phyloP scores from a whole-genome alignment of 331 rosid genomes.

The Pyrus hybrid region DNA sequence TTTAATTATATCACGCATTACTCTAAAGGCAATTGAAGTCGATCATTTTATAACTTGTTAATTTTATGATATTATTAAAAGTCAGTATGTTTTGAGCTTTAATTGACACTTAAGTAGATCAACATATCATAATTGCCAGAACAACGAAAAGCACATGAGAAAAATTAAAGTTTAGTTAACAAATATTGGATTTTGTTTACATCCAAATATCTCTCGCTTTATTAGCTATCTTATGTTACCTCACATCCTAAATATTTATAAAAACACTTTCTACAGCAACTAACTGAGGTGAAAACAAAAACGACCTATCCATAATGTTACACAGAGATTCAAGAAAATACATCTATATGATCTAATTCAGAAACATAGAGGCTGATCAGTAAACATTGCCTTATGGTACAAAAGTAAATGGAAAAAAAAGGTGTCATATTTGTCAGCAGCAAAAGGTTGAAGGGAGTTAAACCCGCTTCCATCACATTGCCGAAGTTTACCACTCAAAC shows the following conservation, averaged over 20 bases:
- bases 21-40: no score
- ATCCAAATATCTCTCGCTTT: conserved; percentile 26
- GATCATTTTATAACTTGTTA: background rate
- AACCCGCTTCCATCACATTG: conserved; percentile 13
- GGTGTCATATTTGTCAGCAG: conserved; percentile 17
- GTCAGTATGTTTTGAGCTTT: background rate
- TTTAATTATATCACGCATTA: no score
- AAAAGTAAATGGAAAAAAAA: background rate
- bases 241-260: no score
- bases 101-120: background rate
- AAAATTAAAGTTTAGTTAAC: conserved; percentile 14
- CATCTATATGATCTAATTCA: conserved; percentile 20
- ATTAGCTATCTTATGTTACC: conserved; percentile 20
- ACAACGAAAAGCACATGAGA: background rate
- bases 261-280: conserved; percentile 24
- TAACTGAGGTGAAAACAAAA: conserved; percentile 32
- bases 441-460: conserved; percentile 10
- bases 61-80: no score
- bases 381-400: background rate
- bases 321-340: conserved; percentile 8
- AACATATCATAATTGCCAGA: no score
- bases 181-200: conserved; percentile 15
- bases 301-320: conserved; percentile 25
- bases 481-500: background rate
- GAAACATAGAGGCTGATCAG: background rate